These are phyloP conservation scores for Irpex sp. DNA, from an alignment of 1,284 basidiomycete species.

Conservation along the genomic window DNA sequence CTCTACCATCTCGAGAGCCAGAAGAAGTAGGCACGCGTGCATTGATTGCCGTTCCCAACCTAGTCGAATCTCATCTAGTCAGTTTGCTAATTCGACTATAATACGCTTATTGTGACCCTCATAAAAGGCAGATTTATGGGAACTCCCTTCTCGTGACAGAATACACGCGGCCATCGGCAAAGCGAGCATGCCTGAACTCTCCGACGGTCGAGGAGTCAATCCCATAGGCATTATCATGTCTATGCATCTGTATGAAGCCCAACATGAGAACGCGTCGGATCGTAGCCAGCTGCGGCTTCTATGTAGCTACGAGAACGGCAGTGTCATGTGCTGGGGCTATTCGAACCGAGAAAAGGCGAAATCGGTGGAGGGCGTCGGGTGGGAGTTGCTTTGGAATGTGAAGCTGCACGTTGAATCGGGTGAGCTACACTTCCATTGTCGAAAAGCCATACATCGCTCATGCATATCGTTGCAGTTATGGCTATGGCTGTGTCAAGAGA, in stretches of 20 bases:
- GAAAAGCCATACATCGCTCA: background rate
- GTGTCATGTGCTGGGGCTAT: slow-evolving; percentile 60
- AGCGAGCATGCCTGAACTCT: slow-evolving; percentile 26
- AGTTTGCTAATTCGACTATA: slow-evolving; percentile 17
- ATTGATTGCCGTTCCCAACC: slow-evolving; percentile 76
- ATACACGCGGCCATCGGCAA: slow-evolving; percentile 79
- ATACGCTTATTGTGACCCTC: background rate
- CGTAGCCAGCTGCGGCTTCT: slow-evolving; percentile 48
- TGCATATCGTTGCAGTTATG: slow-evolving; percentile 60
- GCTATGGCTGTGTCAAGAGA: slow-evolving; percentile 68
- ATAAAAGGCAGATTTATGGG: slow-evolving; percentile 74
- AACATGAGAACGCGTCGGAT: slow-evolving; percentile 25
- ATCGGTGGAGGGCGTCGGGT: slow-evolving; percentile 69
- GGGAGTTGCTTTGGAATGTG: slow-evolving; percentile 65
- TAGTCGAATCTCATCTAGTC: slow-evolving; percentile 82
- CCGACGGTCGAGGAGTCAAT: slow-evolving; percentile 39
- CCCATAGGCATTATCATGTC: slow-evolving; percentile 78
- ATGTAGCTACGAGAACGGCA: slow-evolving; percentile 79
- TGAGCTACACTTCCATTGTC: slow-evolving; percentile 29
- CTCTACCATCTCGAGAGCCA: slow-evolving; percentile 11
- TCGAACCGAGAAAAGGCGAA: slow-evolving; percentile 30
- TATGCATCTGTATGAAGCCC: slow-evolving; percentile 55
- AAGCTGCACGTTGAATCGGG: slow-evolving; percentile 77
- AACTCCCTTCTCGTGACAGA: slow-evolving; percentile 54
- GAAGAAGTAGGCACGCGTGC: slow-evolving; percentile 28